Conservation (phyloP, 805 yeast species). For the Isabelozyma rhagii region DNA sequence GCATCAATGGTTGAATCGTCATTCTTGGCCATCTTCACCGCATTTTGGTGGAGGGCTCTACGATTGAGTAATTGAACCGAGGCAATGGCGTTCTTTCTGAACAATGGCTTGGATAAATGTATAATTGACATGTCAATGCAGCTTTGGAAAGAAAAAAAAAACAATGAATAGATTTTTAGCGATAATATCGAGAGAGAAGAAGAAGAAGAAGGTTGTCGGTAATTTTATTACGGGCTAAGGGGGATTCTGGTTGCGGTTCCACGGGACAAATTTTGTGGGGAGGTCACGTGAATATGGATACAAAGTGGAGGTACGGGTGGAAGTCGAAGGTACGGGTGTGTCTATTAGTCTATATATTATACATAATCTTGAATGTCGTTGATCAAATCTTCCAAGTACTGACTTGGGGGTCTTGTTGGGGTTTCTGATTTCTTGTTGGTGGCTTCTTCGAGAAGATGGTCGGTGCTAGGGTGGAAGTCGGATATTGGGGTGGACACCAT, state of each 20-base stretch:
- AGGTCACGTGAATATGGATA: not conserved
- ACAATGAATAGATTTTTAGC: not conserved
- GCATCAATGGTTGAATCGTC: slow-evolving; percentile 59
- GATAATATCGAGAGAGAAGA: not conserved
- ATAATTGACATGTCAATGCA: not conserved
- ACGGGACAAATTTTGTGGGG: not conserved
- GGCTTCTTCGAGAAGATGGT: not conserved
- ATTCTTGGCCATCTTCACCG: slow-evolving; percentile 41
- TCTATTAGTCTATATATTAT: not conserved
- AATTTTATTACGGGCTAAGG: not conserved
- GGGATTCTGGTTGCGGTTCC: not conserved
- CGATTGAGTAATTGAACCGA: not conserved
- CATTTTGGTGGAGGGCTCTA: slow-evolving; percentile 1
- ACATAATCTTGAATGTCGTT: slow-evolving; percentile 8
- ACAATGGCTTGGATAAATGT: not conserved
- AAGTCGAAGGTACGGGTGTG: not conserved
- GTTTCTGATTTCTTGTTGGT: slow-evolving; percentile 3
- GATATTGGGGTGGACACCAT: not conserved
- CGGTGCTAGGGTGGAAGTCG: not conserved
- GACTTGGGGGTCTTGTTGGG: slow-evolving; percentile 47
- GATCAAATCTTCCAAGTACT: slow-evolving; percentile 44
- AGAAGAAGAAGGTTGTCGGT: not conserved
- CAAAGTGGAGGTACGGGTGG: no score
- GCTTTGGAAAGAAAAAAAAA: not conserved
- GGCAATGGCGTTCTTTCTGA: not conserved